These are phyloP conservation scores for Alternaria arbusti DNA, from an alignment of 2,329 filamentous ascomycete genomes.

Conservation along the genomic window DNA sequence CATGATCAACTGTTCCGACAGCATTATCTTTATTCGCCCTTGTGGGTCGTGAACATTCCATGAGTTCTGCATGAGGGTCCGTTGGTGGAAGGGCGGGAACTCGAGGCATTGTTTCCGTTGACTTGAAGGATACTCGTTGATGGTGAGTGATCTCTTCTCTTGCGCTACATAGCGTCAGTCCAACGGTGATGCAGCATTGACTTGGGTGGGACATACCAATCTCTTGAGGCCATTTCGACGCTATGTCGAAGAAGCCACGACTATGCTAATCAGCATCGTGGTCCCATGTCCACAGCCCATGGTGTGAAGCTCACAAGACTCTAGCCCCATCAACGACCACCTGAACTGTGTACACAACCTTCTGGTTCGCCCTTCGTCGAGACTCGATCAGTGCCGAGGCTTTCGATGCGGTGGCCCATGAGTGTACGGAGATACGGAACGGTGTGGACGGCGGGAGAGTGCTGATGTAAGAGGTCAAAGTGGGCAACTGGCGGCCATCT, in stretches of 20 bases:
- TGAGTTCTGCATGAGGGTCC: constrained; percentile 70
- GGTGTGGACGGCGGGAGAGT: constrained; percentile 34
- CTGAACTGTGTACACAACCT: constrained; percentile 36
- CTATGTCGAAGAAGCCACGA: constrained; percentile 34
- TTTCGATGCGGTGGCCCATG: constrained; percentile 36
- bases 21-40: constrained; percentile 76
- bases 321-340: constrained; percentile 37
- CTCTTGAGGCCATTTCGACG: constrained; percentile 40
- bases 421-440: constrained; percentile 46
- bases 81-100: constrained; percentile 75
- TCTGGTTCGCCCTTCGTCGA: constrained; percentile 28
- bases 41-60: constrained; percentile 76
- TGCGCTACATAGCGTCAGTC: constrained; percentile 22
- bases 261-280: constrained; percentile 30
- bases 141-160: constrained; percentile 29
- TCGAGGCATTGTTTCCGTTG: constrained; percentile 60
- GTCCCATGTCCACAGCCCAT: constrained; percentile 14
- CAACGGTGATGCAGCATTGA: too few species aligned
- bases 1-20: constrained; percentile 71
- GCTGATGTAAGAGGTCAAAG: constrained; percentile 39
- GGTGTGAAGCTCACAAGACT: constrained; percentile 36
- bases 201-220: constrained; percentile 26
- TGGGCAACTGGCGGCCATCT: constrained; percentile 41
- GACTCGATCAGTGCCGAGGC: constrained; percentile 37
- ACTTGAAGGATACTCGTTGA: constrained; percentile 59